Base-by-base conservation (phyloP, 176 grass and related monocot species). In the Cymbopogon citratus region DNA sequence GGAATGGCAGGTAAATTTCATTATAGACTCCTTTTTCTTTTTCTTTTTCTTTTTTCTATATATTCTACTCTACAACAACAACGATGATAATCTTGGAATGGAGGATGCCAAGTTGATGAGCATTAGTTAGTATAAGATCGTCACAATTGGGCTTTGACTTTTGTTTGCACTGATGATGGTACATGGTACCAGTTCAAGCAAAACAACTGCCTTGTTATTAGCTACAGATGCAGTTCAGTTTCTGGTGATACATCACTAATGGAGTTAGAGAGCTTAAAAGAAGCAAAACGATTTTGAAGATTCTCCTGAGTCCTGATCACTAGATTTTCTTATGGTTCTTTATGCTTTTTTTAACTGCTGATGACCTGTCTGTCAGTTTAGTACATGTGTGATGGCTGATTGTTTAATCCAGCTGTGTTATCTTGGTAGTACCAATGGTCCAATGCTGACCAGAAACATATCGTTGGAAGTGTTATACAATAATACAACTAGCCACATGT, bases 1-100 rank as follows among this genome's bases (percentile, higher is more conserved):
- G 75, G 89, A 97, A 85, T 97, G 91, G 94, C 94, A 94, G 91
- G 94, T 97, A 89, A 84, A n/a, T n/a, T n/a, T n/a, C n/a, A n/a
- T n/a, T n/a, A n/a, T n/a, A n/a, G n/a, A n/a, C n/a, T n/a, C n/a
- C 45, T 21, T 12, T 41, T 21, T 40, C 56, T 12, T 26, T 12
- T 5, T 43, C 45, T 21, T 12, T 41, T 21, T 40, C 56, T 12
- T 26, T 12, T 5, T 43, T 54, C 60, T 28, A 63, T 27, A 25
- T 26, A 26, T n/a, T 23, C 26, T 15, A 54, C 16, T 13, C 2
- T 56, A 23, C 56, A 46, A 79, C 31, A 75, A 74, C 21, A 39
- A 18, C 2, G 62, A 64, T 18, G 6, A 33, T 33, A 18, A 38
- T 59, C 12, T 51, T 80, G 19, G 25, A 77, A 29, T 27, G 5